A percentile compares a stretch with the other conserved stretches of the same genome.
phyloP scores from a whole-genome alignment of 2,329 filamentous ascomycete species.

The Xylaria arbuscula region DNA sequence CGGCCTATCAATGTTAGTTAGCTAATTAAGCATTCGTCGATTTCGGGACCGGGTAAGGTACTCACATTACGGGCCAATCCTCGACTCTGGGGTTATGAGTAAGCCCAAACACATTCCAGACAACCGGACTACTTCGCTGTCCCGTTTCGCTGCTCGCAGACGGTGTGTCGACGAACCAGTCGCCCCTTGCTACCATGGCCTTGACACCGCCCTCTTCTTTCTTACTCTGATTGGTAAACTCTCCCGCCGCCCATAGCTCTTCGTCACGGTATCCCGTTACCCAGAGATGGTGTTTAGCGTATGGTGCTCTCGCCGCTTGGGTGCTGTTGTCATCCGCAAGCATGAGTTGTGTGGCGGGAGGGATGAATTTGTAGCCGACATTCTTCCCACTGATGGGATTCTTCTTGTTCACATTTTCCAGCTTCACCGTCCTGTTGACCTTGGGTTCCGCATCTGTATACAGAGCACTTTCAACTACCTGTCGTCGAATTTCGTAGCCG shows the following conservation, averaged over 20 bases:
- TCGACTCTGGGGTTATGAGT: slow-evolving; percentile 62
- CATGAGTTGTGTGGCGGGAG: slow-evolving; percentile 59
- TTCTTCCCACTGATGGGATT: slow-evolving; percentile 62
- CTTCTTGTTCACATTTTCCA: slow-evolving; percentile 59
- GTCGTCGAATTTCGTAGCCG: slow-evolving; percentile 66
- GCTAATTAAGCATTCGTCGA: neutral
- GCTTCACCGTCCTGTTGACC: slow-evolving; percentile 62
- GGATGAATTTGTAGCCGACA: slow-evolving; percentile 62
- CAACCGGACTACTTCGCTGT: slow-evolving; percentile 61
- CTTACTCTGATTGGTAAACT: slow-evolving; percentile 63
- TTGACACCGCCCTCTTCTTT: slow-evolving; percentile 57
- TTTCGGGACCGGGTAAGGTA: slow-evolving; percentile 30
- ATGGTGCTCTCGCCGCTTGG: slow-evolving; percentile 57
- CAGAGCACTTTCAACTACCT: slow-evolving; percentile 57
- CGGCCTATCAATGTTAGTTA: slow-evolving; percentile 52
- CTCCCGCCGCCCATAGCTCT: slow-evolving; percentile 63
- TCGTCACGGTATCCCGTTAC: slow-evolving; percentile 62
- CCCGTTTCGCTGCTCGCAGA: slow-evolving; percentile 45
- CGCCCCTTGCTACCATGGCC: slow-evolving; percentile 59
- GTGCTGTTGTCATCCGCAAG: slow-evolving; percentile 59
- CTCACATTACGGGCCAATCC: slow-evolving; percentile 65
- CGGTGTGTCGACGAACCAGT: slow-evolving; percentile 56
- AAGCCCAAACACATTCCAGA: slow-evolving; percentile 63
- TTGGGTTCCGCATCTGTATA: slow-evolving; percentile 65
- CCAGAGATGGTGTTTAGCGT: slow-evolving; percentile 61